Conservation (phyloP, 352 stramenopile species). For the Pythium guiyangense region DNA sequence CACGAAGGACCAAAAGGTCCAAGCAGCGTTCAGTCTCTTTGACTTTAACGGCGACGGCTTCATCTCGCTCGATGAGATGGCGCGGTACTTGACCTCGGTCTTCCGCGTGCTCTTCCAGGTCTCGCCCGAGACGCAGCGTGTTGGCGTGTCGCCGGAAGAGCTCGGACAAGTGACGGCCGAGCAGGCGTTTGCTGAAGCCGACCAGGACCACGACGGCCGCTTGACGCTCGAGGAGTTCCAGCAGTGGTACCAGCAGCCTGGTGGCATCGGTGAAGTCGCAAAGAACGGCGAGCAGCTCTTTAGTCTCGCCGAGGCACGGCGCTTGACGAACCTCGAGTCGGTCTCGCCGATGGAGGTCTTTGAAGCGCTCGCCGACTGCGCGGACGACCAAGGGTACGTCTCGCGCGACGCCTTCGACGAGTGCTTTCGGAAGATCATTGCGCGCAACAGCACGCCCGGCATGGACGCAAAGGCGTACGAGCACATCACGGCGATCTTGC, state of each 20-base stretch:
- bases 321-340: slow-evolving; percentile 73
- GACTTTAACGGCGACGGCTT: slow-evolving; percentile 88
- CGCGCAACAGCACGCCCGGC: slow-evolving; percentile 26
- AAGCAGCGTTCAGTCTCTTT: slow-evolving; percentile 81
- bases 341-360: slow-evolving; percentile 79
- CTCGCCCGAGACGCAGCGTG: slow-evolving; percentile 51
- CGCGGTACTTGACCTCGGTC: slow-evolving; percentile 81
- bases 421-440: slow-evolving; percentile 75
- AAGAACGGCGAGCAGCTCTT: slow-evolving; percentile 81
- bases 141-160: slow-evolving; percentile 68
- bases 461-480: slow-evolving; percentile 52
- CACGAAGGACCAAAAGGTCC: slow-evolving; percentile 84
- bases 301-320: slow-evolving; percentile 56
- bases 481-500: slow-evolving; percentile 67
- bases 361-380: slow-evolving; percentile 60
- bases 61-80: slow-evolving; percentile 86
- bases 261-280: slow-evolving; percentile 65
- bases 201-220: slow-evolving; percentile 65
- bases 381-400: slow-evolving; percentile 68
- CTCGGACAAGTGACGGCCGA: slow-evolving; percentile 74
- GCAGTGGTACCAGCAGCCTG: slow-evolving; percentile 76
- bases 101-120: slow-evolving; percentile 86
- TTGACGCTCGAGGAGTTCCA: slow-evolving; percentile 86
- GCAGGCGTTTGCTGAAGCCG: slow-evolving; percentile 68
- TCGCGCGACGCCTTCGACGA: slow-evolving; percentile 68